A percentile compares a stretch with the other conserved stretches of the same genome.
Evolutionary conservation across 345 rosid species (phyloP).

Genomic region (Boechera stricta): DNA sequence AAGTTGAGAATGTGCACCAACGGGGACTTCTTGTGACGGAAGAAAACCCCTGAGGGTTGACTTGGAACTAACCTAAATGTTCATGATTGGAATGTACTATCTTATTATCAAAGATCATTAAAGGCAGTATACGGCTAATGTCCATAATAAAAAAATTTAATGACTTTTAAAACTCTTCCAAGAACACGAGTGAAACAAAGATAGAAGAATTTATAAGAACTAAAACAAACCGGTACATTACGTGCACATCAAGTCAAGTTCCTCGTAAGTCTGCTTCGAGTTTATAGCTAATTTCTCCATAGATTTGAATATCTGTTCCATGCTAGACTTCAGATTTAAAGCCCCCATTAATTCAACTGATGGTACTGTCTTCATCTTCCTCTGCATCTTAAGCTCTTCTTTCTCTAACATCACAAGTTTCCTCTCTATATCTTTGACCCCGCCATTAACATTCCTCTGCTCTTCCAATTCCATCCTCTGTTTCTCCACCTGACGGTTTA

Average conservation of each 20-base stretch:
- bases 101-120: not conserved
- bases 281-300: slow-evolving; percentile 37
- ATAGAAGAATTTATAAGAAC: not conserved
- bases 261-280: slow-evolving; percentile 39
- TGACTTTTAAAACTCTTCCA: not conserved
- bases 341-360: slow-evolving; percentile 8
- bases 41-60: not conserved
- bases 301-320: slow-evolving; percentile 39
- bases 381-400: slow-evolving; percentile 38
- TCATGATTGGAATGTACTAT: not conserved
- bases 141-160: not conserved
- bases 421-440: slow-evolving; percentile 35
- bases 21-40: not conserved
- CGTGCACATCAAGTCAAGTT: slow-evolving; percentile 32
- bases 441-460: slow-evolving; percentile 31
- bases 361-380: slow-evolving; percentile 32
- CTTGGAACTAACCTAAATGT: not conserved
- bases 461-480: slow-evolving; percentile 38
- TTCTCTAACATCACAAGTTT: slow-evolving; percentile 42
- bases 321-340: slow-evolving; percentile 32
- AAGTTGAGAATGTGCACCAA: not conserved
- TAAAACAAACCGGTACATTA: not conserved
- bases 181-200: not conserved
- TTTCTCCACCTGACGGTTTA: slow-evolving; percentile 47
- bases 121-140: not conserved